Evolutionary conservation across 2,329 filamentous ascomycete species (phyloP).

Genomic region (Juglanconis sp.): DNA sequence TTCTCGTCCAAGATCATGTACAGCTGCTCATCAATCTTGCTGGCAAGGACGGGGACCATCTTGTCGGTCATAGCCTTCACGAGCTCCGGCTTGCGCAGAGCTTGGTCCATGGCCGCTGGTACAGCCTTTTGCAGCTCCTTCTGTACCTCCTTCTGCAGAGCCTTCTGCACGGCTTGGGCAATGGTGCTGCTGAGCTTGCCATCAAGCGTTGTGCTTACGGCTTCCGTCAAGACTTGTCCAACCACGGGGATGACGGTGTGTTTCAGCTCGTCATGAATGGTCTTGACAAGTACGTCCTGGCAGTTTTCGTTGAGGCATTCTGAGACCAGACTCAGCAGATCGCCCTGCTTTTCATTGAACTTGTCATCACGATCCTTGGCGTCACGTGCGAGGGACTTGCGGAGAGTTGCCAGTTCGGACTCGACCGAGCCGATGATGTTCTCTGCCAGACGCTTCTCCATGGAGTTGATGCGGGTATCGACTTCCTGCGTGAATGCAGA

Average conservation of each 20-base stretch:
- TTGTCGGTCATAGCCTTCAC: slow-evolving; percentile 70
- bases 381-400: slow-evolving; percentile 58
- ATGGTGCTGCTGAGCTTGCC: slow-evolving; percentile 65
- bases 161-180: slow-evolving; percentile 48
- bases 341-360: slow-evolving; percentile 51
- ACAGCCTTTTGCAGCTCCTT: slow-evolving; percentile 71
- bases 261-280: slow-evolving; percentile 74
- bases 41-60: slow-evolving; percentile 63
- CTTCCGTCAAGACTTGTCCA: slow-evolving; percentile 61
- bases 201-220: slow-evolving; percentile 69
- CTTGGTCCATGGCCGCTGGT: slow-evolving; percentile 62
- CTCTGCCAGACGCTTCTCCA: slow-evolving; percentile 46
- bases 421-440: slow-evolving; percentile 11
- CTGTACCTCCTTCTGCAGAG: slow-evolving; percentile 34
- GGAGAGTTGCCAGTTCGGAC: slow-evolving; percentile 9
- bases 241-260: slow-evolving; percentile 73
- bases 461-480: slow-evolving; percentile 51
- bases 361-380: slow-evolving; percentile 47
- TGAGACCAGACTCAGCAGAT: slow-evolving; percentile 56
- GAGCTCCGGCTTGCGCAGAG: slow-evolving; percentile 71
- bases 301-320: slow-evolving; percentile 61
- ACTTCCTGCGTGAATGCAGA: slow-evolving; percentile 41
- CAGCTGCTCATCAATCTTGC: slow-evolving; percentile 69
- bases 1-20: slow-evolving; percentile 57
- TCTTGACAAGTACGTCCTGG: slow-evolving; percentile 69